These are phyloP conservation scores for Ceratobasidium papillatum DNA, from an alignment of 1,284 basidiomycete species.

Conservation along the genomic window DNA sequence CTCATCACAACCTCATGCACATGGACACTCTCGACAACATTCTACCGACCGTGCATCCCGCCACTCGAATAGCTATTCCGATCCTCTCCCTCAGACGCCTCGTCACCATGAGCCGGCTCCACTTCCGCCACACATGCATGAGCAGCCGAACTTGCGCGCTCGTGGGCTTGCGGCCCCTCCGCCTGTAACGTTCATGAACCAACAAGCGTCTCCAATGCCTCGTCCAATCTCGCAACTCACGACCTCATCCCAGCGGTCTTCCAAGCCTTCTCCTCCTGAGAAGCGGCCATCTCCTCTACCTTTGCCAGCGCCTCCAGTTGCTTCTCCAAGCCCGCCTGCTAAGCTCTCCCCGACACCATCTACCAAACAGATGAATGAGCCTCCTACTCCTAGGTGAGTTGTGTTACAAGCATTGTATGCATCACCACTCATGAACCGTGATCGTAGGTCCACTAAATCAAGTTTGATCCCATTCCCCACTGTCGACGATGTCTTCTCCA, in stretches of 20 bases:
- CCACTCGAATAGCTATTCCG: background rate
- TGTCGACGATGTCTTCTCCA: conserved; percentile 36
- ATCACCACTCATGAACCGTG: background rate
- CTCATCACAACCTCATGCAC: background rate
- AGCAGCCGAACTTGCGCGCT: conserved; percentile 27
- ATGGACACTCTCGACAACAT: background rate
- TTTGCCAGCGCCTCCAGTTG: background rate
- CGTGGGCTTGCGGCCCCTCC: background rate
- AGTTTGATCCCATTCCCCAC: conserved; percentile 25
- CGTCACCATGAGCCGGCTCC: background rate
- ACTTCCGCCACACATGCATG: conserved; percentile 26
- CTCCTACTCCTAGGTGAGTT: conserved; percentile 24
- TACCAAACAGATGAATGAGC: background rate
- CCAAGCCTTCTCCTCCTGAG: conserved; percentile 33
- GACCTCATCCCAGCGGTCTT: conserved; percentile 19
- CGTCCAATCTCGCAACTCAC: conserved; percentile 23
- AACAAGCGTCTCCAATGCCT: background rate
- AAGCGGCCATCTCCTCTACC: conserved; percentile 10
- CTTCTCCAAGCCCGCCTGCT: conserved; percentile 3
- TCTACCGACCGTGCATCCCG: background rate
- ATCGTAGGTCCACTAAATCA: conserved; percentile 11
- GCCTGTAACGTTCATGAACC: background rate
- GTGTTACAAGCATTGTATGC: background rate
- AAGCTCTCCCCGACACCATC: background rate
- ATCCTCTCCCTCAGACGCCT: background rate